Percentiles rank a stretch among this genome's conserved stretches.
Evolutionary conservation across 768 basidiomycete species (phyloP).

Genomic region (Aureoboletus auriporus): DNA sequence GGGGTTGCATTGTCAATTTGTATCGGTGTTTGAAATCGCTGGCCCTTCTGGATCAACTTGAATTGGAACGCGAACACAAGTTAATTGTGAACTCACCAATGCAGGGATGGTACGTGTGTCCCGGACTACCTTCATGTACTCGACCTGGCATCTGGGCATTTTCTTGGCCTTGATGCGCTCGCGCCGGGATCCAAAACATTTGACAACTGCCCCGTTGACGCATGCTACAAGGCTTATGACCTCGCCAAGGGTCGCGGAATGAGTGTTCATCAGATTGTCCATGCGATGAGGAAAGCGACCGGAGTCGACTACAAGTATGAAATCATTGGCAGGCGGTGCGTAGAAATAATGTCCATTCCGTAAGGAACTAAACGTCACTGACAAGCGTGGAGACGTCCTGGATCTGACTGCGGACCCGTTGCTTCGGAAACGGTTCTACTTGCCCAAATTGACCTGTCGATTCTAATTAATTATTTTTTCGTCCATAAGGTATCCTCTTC

Average conservation of each 20-base stretch:
- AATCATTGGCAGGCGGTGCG: slow-evolving; percentile 85
- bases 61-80: too few species aligned
- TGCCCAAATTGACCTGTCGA: too few species aligned
- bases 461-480: too few species aligned
- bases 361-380: slow-evolving; percentile 2
- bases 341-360: slow-evolving; percentile 2
- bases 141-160: slow-evolving; percentile 92
- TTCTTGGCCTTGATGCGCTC: slow-evolving; percentile 86
- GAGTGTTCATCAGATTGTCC: slow-evolving; percentile 90
- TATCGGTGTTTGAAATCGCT: too few species aligned
- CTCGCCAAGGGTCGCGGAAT: slow-evolving; percentile 90
- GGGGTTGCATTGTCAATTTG: too few species aligned
- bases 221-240: slow-evolving; percentile 91
- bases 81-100: not conserved
- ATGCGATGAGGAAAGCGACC: slow-evolving; percentile 90
- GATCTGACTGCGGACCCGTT: slow-evolving; percentile 92
- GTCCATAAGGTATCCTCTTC: too few species aligned
- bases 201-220: slow-evolving; percentile 45
- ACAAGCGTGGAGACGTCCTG: slow-evolving; percentile 89
- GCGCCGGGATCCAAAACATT: slow-evolving; percentile 54
- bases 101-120: slow-evolving; percentile 94
- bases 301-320: slow-evolving; percentile 87
- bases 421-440: slow-evolving; percentile 29
- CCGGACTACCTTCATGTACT: slow-evolving; percentile 92
- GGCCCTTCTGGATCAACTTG: too few species aligned